These are phyloP conservation scores for Salix udensis DNA, from an alignment of 345 rosid species.

Conservation along the genomic window DNA sequence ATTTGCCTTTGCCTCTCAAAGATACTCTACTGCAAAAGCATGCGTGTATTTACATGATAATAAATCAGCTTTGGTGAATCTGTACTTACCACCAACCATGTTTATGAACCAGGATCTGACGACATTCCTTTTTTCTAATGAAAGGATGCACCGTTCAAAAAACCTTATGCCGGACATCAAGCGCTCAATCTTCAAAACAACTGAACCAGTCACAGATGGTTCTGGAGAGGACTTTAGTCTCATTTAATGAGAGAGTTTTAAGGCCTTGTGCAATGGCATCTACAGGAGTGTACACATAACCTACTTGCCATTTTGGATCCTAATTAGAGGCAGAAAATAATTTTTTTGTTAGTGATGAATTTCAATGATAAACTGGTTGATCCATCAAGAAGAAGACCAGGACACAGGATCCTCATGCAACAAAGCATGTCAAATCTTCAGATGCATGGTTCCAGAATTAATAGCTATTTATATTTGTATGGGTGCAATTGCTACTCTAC, in stretches of 20 bases:
- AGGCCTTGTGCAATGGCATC: conserved; percentile 89
- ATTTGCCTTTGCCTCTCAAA: not conserved
- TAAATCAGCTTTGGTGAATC: not conserved
- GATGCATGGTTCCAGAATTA: not conserved
- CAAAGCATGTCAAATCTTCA: not conserved
- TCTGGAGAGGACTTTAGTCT: conserved; percentile 61
- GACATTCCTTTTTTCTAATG: not conserved
- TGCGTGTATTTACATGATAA: too few relatives aligned
- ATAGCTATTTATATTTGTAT: not conserved
- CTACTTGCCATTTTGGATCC: conserved; percentile 92
- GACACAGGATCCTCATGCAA: not conserved
- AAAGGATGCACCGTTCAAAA: not conserved
- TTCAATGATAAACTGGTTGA: conserved; percentile 4
- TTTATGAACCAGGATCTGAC: not conserved
- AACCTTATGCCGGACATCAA: not conserved
- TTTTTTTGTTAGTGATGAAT: conserved; percentile 1
- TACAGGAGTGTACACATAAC: conserved; percentile 71
- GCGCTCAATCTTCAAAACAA: conserved; percentile 42
- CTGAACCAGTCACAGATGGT: conserved; percentile 72
- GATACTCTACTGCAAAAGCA: not conserved
- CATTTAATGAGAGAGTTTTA: conserved; percentile 65
- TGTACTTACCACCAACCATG: not conserved
- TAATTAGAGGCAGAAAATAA: conserved; percentile 17
- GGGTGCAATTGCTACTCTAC: too few relatives aligned
- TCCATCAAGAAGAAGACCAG: not conserved